Evolutionary conservation across 2,329 filamentous ascomycete genomes (phyloP).

Genomic region (Dactylonectria estremocensis): DNA sequence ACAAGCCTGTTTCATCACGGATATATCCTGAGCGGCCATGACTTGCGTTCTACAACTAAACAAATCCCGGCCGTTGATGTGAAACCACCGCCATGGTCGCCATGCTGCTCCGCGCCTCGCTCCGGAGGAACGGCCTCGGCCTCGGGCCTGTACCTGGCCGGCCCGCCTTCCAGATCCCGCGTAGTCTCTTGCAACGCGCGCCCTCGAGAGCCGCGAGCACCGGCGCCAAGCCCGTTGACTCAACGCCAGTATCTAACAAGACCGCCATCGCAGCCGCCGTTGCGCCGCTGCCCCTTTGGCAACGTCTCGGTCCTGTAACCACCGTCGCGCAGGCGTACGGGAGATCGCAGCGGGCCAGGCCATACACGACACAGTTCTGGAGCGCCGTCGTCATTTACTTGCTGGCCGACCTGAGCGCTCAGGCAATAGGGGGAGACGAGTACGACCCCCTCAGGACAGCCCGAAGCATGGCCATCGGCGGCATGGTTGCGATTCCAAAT

Average conservation of each 20-base stretch:
- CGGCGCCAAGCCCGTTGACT: constrained; percentile 23
- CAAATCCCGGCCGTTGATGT: background rate
- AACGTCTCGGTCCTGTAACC: constrained; percentile 71
- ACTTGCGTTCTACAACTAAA: constrained; percentile 3
- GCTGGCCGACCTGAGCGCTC: constrained; percentile 83
- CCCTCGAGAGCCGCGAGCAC: background rate
- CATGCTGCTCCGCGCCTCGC: constrained; percentile 37
- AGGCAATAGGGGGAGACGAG: constrained; percentile 73
- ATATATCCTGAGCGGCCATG: constrained; percentile 18
- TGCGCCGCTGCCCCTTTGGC: constrained; percentile 64
- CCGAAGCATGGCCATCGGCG: constrained; percentile 82
- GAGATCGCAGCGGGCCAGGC: constrained; percentile 78
- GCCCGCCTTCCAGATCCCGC: constrained; percentile 36
- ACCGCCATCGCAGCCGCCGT: constrained; percentile 26
- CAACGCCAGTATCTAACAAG: constrained; percentile 34
- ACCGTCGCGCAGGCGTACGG: constrained; percentile 73
- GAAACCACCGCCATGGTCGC: constrained; percentile 34
- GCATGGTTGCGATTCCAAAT: constrained; percentile 79
- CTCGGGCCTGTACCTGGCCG: constrained; percentile 15
- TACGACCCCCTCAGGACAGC: constrained; percentile 80
- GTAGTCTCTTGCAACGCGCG: constrained; percentile 34
- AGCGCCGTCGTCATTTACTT: constrained; percentile 86
- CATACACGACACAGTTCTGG: constrained; percentile 84
- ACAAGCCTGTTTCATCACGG: too few species aligned
- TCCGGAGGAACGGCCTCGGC: constrained; percentile 30